Percentiles rank a stretch among this genome's conserved stretches.
Evolutionary conservation across 495 filamentous ascomycete genomes (phyloP).

Genomic region (Penicillium subrubescens): DNA sequence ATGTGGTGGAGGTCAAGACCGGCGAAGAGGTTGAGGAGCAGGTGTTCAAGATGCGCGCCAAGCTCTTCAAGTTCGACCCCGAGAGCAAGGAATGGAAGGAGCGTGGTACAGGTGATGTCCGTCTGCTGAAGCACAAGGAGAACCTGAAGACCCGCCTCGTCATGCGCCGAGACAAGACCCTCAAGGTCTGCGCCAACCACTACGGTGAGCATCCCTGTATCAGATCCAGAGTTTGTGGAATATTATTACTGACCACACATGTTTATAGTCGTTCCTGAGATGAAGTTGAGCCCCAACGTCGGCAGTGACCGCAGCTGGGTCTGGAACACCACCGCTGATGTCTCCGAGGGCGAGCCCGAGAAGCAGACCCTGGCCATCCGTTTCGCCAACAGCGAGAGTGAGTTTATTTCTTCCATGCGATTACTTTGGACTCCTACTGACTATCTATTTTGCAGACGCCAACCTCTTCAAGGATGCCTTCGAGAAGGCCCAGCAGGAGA

Average conservation of each 20-base stretch:
- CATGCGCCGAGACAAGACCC: conserved; percentile 98
- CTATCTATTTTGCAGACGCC: conserved; percentile 63
- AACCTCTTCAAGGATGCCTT: conserved; percentile 98
- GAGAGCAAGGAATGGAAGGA: conserved; percentile 97
- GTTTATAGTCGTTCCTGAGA: conserved; percentile 85
- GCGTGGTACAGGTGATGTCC: conserved; percentile 94
- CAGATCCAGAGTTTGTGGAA: neutral
- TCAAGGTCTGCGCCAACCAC: conserved; percentile 99
- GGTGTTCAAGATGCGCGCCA: conserved; percentile 98
- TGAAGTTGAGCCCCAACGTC: conserved; percentile 97
- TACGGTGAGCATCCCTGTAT: conserved; percentile 69
- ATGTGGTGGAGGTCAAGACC: conserved; percentile 96
- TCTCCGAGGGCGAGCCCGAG: conserved; percentile 97
- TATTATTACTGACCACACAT: conserved; percentile 23
- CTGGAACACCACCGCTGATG: conserved; percentile 97
- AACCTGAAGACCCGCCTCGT: conserved; percentile 97
- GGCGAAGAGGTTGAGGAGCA: conserved; percentile 98
- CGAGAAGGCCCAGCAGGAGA: conserved; percentile 96
- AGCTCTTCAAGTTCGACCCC: conserved; percentile 96
- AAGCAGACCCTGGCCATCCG: conserved; percentile 94
- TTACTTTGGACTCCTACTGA: conserved; percentile 5
- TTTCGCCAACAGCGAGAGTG: conserved; percentile 97
- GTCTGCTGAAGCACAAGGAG: conserved; percentile 96
- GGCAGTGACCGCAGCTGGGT: conserved; percentile 99
- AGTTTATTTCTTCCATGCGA: conserved; percentile 34